These are phyloP conservation scores for Aphanomyces invadans DNA, from an alignment of 352 stramenopile genomes.

Conservation along the genomic window DNA sequence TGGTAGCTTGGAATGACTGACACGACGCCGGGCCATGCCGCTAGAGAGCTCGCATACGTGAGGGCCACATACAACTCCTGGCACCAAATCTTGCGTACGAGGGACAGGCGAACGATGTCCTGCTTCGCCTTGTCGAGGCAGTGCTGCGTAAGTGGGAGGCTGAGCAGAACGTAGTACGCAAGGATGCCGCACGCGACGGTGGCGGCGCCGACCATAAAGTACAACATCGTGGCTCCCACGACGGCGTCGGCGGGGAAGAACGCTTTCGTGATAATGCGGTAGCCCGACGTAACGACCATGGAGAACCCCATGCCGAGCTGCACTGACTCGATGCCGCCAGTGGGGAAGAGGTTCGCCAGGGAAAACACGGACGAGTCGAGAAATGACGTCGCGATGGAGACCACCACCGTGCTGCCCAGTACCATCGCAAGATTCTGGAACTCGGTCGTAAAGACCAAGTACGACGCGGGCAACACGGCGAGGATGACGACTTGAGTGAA, in stretches of 20 bases:
- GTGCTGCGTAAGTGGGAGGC: background rate
- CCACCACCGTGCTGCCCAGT: background rate
- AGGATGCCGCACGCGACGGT: slow-evolving; percentile 1
- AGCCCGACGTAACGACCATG: slow-evolving; percentile 1
- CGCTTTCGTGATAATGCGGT: background rate
- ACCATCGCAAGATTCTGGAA: background rate
- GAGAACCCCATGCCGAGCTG: slow-evolving; percentile 9
- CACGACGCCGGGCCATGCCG: background rate
- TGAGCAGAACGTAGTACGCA: background rate
- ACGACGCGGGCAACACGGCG: background rate
- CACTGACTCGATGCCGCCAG: background rate
- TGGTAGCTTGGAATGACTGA: slow-evolving; percentile 8
- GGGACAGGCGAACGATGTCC: slow-evolving; percentile 3
- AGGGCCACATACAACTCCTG: background rate
- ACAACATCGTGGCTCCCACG: slow-evolving; percentile 4
- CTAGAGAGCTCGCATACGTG: background rate
- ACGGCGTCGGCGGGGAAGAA: background rate
- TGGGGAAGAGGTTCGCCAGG: background rate
- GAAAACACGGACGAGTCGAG: slow-evolving; percentile 6
- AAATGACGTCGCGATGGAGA: slow-evolving; percentile 1
- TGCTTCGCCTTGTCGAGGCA: background rate
- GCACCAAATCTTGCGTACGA: slow-evolving; percentile 1
- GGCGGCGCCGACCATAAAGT: slow-evolving; percentile 1
- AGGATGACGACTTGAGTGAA: background rate
- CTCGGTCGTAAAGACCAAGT: background rate